Percentiles rank a stretch among this genome's conserved stretches.
Evolutionary conservation across 2,329 filamentous ascomycete genomes (phyloP).

Genomic region (Ustilaginoidea virens): DNA sequence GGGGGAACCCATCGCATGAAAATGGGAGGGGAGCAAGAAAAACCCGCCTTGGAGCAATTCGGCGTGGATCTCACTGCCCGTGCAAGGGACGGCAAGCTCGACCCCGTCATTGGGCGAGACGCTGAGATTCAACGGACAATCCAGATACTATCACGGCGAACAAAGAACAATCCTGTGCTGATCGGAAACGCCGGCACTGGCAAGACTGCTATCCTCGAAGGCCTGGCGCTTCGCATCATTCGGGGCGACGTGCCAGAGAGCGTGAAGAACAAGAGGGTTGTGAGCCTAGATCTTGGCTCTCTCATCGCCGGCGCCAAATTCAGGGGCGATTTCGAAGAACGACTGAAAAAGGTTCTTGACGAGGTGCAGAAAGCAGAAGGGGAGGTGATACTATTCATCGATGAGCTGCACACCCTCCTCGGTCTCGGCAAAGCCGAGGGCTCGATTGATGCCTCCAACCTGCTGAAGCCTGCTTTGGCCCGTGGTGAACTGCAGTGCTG

Average conservation of each 20-base stretch:
- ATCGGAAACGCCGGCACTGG: slow-evolving; percentile 84
- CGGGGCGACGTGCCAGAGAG: slow-evolving; percentile 89
- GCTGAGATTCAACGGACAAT: slow-evolving; percentile 87
- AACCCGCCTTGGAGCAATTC: slow-evolving; percentile 79
- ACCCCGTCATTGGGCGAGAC: slow-evolving; percentile 90
- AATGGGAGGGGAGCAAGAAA: slow-evolving; percentile 58
- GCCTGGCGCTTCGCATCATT: slow-evolving; percentile 78
- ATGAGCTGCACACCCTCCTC: slow-evolving; percentile 82
- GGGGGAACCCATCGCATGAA: slow-evolving; percentile 94
- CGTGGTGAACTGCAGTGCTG: slow-evolving; percentile 89
- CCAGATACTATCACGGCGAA: slow-evolving; percentile 79
- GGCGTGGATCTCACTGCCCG: slow-evolving; percentile 78
- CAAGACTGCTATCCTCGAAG: slow-evolving; percentile 88
- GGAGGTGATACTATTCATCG: slow-evolving; percentile 84
- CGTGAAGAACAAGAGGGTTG: slow-evolving; percentile 84
- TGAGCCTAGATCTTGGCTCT: slow-evolving; percentile 76
- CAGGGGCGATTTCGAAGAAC: slow-evolving; percentile 88
- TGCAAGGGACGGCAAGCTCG: slow-evolving; percentile 78
- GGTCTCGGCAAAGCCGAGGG: slow-evolving; percentile 91
- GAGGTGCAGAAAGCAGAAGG: slow-evolving; percentile 85
- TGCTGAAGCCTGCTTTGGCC: slow-evolving; percentile 86
- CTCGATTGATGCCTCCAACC: slow-evolving; percentile 88
- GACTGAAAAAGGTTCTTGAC: slow-evolving; percentile 76
- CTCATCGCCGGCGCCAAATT: slow-evolving; percentile 95
- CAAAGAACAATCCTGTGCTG: slow-evolving; percentile 93